Base-by-base conservation (phyloP, 2,329 filamentous ascomycete species). In the Metarhizium album region DNA sequence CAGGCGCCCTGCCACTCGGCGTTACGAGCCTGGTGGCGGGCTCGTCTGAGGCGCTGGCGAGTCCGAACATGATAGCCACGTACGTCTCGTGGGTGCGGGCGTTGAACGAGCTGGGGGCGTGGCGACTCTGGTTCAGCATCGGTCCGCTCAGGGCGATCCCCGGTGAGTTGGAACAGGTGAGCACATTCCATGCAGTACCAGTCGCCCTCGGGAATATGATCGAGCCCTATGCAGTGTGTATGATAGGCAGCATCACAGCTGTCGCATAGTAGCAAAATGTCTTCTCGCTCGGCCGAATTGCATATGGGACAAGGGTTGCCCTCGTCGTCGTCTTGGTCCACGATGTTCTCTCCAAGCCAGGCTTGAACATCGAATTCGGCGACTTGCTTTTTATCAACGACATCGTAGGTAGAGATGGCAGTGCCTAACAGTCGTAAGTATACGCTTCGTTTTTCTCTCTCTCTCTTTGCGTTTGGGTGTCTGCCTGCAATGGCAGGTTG, bases 141-240 rank as follows among this genome's bases (percentile, higher is more conserved):
- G 4, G 62, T 63, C 20, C 55, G 40, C 29, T 62, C 58, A 47
- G 62, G 47, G 14, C 42, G 59, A n/a, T 67, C 62, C 7, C 67
- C 60, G 2, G 58, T 55, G 22, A 66, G 60, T 20, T 66, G 60
- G 46, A 78, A 70, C 23, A 76, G 64, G 54, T 79, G 75, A 54
- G 74, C 67, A 68, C 93, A 98, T 60, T 86, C 82, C 67, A 93
- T 83, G 71, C 93, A 98, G 66, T 91, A 95, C 90, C 91, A 98
- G 57, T 83, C 74, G 27, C 86, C 87, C 29, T 76, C 70, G 22
- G 90, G 90, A 51, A 95, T 80, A 49, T 75, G 71, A 53, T 90
- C 84, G 47, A 95, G 77, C 33, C 87, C 90, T 54, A 95, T 81
- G 67, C 93, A 98, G 67, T 94, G 87, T 46, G 90, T 90, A 67